These are phyloP conservation scores for Aspergillus brasiliensis DNA, from an alignment of 2,329 filamentous ascomycete genomes.

Conservation along the genomic window DNA sequence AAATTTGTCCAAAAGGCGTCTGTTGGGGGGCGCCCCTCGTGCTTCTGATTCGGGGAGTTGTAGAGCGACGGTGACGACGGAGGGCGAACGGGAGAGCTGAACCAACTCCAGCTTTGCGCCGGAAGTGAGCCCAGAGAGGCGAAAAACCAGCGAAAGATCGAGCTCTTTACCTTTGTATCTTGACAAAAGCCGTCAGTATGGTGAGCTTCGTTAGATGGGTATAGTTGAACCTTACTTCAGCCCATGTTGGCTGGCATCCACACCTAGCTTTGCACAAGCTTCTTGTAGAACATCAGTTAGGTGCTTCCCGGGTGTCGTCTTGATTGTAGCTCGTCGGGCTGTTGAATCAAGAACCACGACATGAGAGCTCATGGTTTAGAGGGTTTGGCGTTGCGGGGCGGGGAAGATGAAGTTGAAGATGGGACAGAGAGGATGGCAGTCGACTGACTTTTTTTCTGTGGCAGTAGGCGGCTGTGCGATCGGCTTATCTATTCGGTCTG, in stretches of 20 bases:
- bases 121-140: constrained; percentile 76
- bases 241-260: constrained; percentile 72
- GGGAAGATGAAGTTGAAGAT: constrained; percentile 2
- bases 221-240: constrained; percentile 66
- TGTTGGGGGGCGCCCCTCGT: constrained; percentile 58
- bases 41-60: constrained; percentile 76
- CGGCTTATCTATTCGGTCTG: neutral
- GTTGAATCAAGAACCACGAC: constrained; percentile 85
- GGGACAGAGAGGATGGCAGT: no score
- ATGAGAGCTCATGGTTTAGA: constrained; percentile 72
- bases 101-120: constrained; percentile 94
- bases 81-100: constrained; percentile 79
- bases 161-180: constrained; percentile 83
- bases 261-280: constrained; percentile 79
- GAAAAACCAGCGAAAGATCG: constrained; percentile 81
- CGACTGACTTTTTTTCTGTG: neutral
- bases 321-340: constrained; percentile 75
- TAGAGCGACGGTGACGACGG: constrained; percentile 84
- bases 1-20: constrained; percentile 79
- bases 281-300: constrained; percentile 84
- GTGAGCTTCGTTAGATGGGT: neutral
- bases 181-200: constrained; percentile 17
- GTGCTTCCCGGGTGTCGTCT: constrained; percentile 78
- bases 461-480: neutral
- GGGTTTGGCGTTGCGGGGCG: constrained; percentile 21